Evolutionary conservation across 257 asterid species (phyloP).

Genomic region (Solanum etuberosum): DNA sequence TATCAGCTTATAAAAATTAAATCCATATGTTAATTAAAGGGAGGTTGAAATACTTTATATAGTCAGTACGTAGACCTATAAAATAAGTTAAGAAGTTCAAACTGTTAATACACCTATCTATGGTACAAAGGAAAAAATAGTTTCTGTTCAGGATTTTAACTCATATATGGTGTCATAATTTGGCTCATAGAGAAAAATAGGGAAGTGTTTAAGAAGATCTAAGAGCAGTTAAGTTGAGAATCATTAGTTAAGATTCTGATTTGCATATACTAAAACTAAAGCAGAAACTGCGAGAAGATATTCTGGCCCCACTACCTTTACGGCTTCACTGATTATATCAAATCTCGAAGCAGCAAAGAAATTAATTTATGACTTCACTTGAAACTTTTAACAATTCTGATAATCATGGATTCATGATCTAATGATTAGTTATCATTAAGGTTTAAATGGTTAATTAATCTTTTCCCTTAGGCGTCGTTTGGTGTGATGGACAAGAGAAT

Average conservation of each 20-base stretch:
- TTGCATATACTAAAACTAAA: not conserved
- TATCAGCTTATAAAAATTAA: not conserved
- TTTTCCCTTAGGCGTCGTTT: not conserved
- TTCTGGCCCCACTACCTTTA: slow-evolving; percentile 7
- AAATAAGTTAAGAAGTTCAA: not conserved
- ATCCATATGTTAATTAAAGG: not conserved
- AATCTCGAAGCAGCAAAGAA: slow-evolving; percentile 4
- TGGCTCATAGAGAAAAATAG: not conserved
- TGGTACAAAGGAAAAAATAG: not conserved
- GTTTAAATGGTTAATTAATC: not conserved
- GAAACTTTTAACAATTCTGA: not conserved
- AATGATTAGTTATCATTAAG: slow-evolving; percentile 9
- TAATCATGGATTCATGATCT: slow-evolving; percentile 3
- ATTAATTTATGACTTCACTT: slow-evolving; percentile 3
- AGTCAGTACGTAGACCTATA: too few relatives aligned
- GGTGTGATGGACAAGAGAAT: too few relatives aligned
- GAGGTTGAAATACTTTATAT: too few relatives aligned
- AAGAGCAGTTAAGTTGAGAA: slow-evolving; percentile 32
- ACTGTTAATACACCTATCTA: not conserved
- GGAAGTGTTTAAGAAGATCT: not conserved
- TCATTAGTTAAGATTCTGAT: slow-evolving; percentile 30
- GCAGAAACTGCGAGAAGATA: slow-evolving; percentile 16
- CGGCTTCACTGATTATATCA: not conserved
- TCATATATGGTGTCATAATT: not conserved
- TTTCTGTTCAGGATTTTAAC: not conserved